Conservation (phyloP, 1,284 basidiomycete species). For the Malassezia pachydermatis region DNA sequence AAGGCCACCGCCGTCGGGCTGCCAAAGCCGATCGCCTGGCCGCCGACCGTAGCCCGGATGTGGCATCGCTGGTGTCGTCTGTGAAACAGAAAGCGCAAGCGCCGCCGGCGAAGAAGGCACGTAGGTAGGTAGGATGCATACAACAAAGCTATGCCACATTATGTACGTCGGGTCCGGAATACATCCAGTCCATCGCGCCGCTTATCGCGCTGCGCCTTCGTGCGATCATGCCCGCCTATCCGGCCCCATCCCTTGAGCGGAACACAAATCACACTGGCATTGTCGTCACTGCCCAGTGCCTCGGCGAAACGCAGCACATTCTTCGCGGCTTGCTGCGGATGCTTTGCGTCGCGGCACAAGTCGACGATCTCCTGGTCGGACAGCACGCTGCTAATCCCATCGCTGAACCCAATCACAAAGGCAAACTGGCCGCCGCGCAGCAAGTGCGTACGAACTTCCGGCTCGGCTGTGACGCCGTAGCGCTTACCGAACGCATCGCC, state of each 20-base stretch:
- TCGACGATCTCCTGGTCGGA: conserved; percentile 92
- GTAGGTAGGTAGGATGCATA: no score
- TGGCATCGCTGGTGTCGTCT: conserved; percentile 10
- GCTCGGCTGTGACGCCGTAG: conserved; percentile 68
- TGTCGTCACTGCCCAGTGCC: conserved; percentile 75
- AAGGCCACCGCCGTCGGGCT: conserved; percentile 22
- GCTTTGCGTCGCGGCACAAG: conserved; percentile 62
- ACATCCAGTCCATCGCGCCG: conserved; percentile 30
- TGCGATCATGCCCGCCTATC: conserved; percentile 66
- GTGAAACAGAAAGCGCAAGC: conserved; percentile 5
- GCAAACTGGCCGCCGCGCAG: conserved; percentile 52
- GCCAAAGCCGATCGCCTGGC: background rate
- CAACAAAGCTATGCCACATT: background rate
- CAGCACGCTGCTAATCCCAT: conserved; percentile 79
- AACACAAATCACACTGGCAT: conserved; percentile 81
- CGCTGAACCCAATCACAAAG: conserved; percentile 50
- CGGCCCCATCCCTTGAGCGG: conserved; percentile 85
- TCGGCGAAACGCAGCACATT: conserved; percentile 77
- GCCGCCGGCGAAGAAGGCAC: background rate
- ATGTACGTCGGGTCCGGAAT: conserved; percentile 29
- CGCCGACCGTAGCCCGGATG: background rate
- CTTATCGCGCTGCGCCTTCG: conserved; percentile 51
- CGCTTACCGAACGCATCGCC: conserved; percentile 82
- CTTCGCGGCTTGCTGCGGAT: conserved; percentile 70
- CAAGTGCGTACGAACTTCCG: conserved; percentile 72